Base-by-base conservation (phyloP, 108 stramenopile genomes). In the Nitzschia sp. region DNA sequence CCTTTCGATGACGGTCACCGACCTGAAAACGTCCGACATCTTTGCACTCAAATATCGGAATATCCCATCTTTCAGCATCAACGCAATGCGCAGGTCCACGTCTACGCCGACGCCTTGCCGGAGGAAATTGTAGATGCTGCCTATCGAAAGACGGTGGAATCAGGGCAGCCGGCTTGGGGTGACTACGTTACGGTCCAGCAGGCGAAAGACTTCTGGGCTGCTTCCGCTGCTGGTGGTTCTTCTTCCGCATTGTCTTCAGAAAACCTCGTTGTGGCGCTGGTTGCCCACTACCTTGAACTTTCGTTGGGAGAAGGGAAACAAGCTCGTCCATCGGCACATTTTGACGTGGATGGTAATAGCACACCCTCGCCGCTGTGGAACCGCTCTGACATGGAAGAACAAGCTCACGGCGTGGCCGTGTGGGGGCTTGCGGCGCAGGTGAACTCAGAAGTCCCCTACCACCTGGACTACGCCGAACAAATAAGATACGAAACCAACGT, bases 381-480 rank as follows among this genome's bases (percentile, higher is more conserved):
- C n/a, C 63, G 44, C 46, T 32, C 58, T 4, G 65, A 80, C 32
- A 48, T 46, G n/a, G 53, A 38, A 69, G 38, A 34, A 19, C 45
- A 50, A 6, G 79, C 60, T 15, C 86, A 92, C 61, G 88, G 91
- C 2, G 79, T 89, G 35, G 88, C 88, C 9, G 77, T 92, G 0
- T 92, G 91, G 91, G 85, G 79, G 28, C 55, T 92, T 45, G 69
- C 82, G 17, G 84, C 91, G 2, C 41, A 60, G 36, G 64, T 50
- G 30, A 84, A 83, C 41, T 54, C 81, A 16, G 59, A 73, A n/a
- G 89, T 90, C 19, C 71, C 86, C 30, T 93, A 90, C 68, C 92
- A 93, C 65, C 76, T 93, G 48, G 92, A 93, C 66, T 93, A 91
- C 65, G 92, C 92, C 3, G 92, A 93, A 54, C 81, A 89, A 46